Percentiles rank a stretch among this genome's conserved stretches.
phyloP scores from a whole-genome alignment of 1,139 yeast genomes.

The Suhomyces guaymorum region DNA sequence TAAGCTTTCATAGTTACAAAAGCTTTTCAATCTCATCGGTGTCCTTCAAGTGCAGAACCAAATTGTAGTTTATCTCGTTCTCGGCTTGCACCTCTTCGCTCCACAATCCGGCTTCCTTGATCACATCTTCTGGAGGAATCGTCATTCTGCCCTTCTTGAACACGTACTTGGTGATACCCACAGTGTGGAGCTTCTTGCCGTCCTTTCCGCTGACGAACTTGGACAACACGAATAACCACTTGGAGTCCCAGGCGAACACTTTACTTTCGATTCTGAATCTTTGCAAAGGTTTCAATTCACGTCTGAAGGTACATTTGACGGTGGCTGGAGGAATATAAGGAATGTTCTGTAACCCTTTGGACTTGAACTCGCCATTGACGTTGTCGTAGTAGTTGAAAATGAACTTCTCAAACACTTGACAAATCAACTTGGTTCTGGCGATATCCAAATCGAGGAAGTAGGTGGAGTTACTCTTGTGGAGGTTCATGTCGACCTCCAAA shows the following conservation, averaged over 20 bases:
- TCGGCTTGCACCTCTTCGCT: constrained; percentile 50
- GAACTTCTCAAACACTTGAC: constrained; percentile 53
- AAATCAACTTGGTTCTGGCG: constrained; percentile 67
- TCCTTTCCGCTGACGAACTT: constrained; percentile 50
- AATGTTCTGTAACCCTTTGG: constrained; percentile 29
- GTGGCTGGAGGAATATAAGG: constrained; percentile 82
- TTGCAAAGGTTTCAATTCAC: constrained; percentile 71
- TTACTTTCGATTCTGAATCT: constrained; percentile 56
- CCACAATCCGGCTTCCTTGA: constrained; percentile 58
- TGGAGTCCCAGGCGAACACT: constrained; percentile 81
- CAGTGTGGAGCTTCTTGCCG: constrained; percentile 51
- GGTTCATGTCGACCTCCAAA: constrained; percentile 79
- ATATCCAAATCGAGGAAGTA: constrained; percentile 84
- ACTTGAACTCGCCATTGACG: constrained; percentile 36
- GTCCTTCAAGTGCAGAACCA: constrained; percentile 32
- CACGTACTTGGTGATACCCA: constrained; percentile 76
- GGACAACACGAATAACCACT: constrained; percentile 78
- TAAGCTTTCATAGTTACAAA: too few relatives aligned
- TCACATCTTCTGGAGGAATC: constrained; percentile 60
- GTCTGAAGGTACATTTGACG: constrained; percentile 65
- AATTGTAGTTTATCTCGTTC: constrained; percentile 31
- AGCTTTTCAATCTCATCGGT: constrained; percentile 33
- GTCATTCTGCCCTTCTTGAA: constrained; percentile 74
- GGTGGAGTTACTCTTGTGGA: constrained; percentile 86
- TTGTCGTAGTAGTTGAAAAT: constrained; percentile 43